Base-by-base conservation (phyloP, 179 eudicot genomes). In the Beta macrorhiza region DNA sequence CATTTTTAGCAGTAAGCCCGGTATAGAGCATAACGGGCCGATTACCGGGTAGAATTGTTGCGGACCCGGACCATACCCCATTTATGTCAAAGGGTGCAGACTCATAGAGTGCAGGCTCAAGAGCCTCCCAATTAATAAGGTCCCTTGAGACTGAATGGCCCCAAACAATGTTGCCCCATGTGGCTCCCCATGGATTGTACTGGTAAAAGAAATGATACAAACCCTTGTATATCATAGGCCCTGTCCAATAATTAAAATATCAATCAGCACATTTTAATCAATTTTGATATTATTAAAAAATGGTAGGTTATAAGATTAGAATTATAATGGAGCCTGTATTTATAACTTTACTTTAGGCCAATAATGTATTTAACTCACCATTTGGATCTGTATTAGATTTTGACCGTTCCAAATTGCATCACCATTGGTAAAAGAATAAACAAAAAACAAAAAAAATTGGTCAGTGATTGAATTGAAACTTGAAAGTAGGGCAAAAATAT, bases 21-120 rank as follows among this genome's bases (percentile, higher is more conserved):
- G 97, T 92, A 83, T 92, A 92, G 59, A 92, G 87, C 44, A 92
- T 87, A 52, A 88, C 79, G 8, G 97, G 94, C 19, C 85, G 85
- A 64, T 89, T 62, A 2, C 86, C 88, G 8, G 87, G 90, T 13
- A 89, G 81, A 53, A 92, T 87, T 0, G 97, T 91, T 53, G 92
- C 84, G 1, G 90, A 88, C 7, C 90, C 90, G 20, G 90, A 88
- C 90, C 90, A 88, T 0, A 81, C 86, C 22, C 90, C 90, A 0
- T 84, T 78, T 32, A 77, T 84, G 22, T 86, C 88, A 55, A 83
- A 88, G 16, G 90, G 79, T 25, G 32, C 13, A 22, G 87, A 84
- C 29, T 69, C 72, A n/a, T 72, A 53, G 37, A 88, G 42, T 17
- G 90, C 90, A 0, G 88, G 90, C 67, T 86, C 85, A 67, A 88